Base-by-base conservation (phyloP, 345 rosid species). In the Brassica juncea region DNA sequence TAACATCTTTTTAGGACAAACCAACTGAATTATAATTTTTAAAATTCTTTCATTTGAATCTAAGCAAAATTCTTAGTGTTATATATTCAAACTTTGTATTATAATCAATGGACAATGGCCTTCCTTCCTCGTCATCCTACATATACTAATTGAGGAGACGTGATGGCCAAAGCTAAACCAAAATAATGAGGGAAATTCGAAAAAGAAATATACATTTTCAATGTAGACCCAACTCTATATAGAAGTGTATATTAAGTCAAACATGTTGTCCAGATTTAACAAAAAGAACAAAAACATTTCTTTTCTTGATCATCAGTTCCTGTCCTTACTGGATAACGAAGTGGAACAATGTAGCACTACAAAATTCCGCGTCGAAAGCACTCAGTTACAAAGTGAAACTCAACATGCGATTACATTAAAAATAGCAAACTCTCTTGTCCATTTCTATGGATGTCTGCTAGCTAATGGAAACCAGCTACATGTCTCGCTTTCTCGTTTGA, bases 381-480 rank as follows among this genome's bases (percentile, higher is more conserved):
- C 81, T 72, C 19, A 78, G 55, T 71, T 65, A 28, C 19, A 64
- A 59, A 59, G 62, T 44, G 67, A 66, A 55, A 49, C n/a, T n/a
- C 27, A 69, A 31, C 77, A 72, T 55, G 81, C 72, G 19, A 57
- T 30, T 57, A 71, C 81, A 73, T 79, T 67, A 60, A 68, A 67
- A 44, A 73, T 67, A 67, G 74, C 74, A 60, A 73, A 79, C 74
- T 73, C 74, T 60, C 70, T 79, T 35, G 74, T 79, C 78, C 42
- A 59, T 59, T 66, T 66, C 23, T 58, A 42, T 59, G 63, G 23
- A 32, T 30, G 63, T 73, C 61, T 49, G 58, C 70, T 66, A 21
- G 3, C 39, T 73, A 73, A 79, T 79, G 78, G 82, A 68, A 68
- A 42, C 82, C 82, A 79, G 78, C 78, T 79, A 67, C 74, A 79